Evolutionary conservation across 2,329 filamentous ascomycete genomes (phyloP).

Genomic region (Exophiala sideris): DNA sequence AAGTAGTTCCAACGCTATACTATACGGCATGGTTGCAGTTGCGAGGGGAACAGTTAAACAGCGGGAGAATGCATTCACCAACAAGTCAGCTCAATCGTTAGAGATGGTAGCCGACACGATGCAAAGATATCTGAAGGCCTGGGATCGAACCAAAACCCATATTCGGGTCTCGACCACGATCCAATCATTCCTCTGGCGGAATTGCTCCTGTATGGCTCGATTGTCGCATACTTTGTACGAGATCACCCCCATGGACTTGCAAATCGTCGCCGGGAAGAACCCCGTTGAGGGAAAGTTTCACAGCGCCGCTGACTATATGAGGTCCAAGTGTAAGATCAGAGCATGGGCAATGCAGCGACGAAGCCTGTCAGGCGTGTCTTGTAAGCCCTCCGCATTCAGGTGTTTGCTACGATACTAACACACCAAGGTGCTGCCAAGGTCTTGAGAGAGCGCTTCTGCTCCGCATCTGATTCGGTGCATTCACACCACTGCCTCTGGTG

Average conservation of each 20-base stretch:
- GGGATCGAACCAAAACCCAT: slow-evolving; percentile 6
- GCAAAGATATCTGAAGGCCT: neutral
- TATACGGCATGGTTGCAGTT: too few species aligned
- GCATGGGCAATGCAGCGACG: slow-evolving; percentile 10
- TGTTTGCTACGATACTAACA: neutral
- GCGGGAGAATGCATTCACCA: too few species aligned
- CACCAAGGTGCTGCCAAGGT: slow-evolving; percentile 1
- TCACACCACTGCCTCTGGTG: slow-evolving; percentile 59
- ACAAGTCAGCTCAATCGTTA: neutral
- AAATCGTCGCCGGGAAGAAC: slow-evolving; percentile 7
- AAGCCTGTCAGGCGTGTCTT: neutral
- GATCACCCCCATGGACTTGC: slow-evolving; percentile 8
- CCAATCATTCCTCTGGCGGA: neutral
- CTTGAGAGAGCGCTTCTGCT: slow-evolving; percentile 1
- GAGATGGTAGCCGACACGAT: neutral
- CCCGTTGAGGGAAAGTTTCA: slow-evolving; percentile 9
- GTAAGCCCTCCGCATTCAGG: neutral
- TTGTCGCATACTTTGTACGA: slow-evolving; percentile 12
- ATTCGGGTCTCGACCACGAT: neutral
- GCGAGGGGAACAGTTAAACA: too few species aligned
- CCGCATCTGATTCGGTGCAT: neutral
- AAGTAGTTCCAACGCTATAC: too few species aligned
- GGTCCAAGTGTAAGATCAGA: slow-evolving; percentile 3
- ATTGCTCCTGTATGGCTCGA: slow-evolving; percentile 6
- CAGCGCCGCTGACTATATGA: slow-evolving; percentile 7